Conservation (phyloP, 148 eudicot species). For the Nepenthes mirabilis region DNA sequence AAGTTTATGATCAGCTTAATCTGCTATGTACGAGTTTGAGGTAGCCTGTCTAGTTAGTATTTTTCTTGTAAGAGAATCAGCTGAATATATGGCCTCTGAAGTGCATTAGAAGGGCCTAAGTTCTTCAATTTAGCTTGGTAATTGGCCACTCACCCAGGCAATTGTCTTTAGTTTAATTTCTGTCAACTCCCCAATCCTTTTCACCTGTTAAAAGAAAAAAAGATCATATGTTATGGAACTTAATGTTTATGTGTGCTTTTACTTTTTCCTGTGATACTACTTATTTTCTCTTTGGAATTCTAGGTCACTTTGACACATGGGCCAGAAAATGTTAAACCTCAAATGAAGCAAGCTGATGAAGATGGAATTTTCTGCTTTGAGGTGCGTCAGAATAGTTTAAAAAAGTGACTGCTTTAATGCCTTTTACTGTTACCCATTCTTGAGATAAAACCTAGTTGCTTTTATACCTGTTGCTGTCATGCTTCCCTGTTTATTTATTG, state of each 20-base stretch:
- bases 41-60: no score
- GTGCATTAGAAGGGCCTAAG: no score
- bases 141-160: no score
- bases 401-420: no score
- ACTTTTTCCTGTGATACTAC: not conserved
- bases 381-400: slow-evolving; percentile 28
- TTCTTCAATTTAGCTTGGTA: not conserved
- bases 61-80: no score
- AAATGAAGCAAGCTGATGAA: slow-evolving; percentile 63
- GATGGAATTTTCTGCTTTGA: slow-evolving; percentile 82
- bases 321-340: slow-evolving; percentile 96
- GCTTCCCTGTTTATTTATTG: not conserved
- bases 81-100: no score
- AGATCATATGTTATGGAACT: not conserved
- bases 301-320: slow-evolving; percentile 99
- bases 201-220: no score
- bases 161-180: no score
- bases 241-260: not conserved
- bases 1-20: no score
- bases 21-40: no score
- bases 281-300: slow-evolving; percentile 9
- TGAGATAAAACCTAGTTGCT: not conserved
- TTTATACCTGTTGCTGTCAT: not conserved
- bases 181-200: no score
- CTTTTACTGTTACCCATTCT: not conserved